Evolutionary conservation across 2,329 filamentous ascomycete genomes (phyloP), one percentile per base, ranked within the genome.

Genomic region (Aspergillus brunneoviolaceus): DNA sequence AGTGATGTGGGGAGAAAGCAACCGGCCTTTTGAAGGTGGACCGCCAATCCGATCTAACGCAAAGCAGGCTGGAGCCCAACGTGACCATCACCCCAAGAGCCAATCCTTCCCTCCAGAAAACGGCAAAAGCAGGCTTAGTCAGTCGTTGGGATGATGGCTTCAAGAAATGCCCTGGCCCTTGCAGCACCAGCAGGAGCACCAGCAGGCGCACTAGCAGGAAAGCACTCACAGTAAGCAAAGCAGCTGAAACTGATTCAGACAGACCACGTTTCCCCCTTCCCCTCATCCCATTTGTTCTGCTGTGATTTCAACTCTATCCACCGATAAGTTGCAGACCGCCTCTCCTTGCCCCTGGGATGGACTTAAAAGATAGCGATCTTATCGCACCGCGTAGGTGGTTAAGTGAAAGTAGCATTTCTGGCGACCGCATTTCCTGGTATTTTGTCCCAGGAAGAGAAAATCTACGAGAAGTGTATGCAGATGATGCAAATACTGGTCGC

Each of bases 11-110:
- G 65, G 67, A 70, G 65, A 67, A 66, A 65, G 60, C 63, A 69
- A 63, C 67, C 70, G 68, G 71, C 74, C 70, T 77, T 77, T 77
- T 77, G 73, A 76, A 76, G 73, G 73, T 73, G 71, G 70, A 73
- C 71, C 71, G 63, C 62, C 58, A 65, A 66, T 65, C 67, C 65
- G 63, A 65, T 68, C 73, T 75, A 76, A 76, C 73, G 67, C 73
- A 72, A 75, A 74, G 67, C 65, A 72, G 73, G 61, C 62, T 70
- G 66, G 72, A 35, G 60, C 58, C 59, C 60, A 77, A 77, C 75
- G 74, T 77, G 75, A 77, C 72, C 64, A 16, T 31, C 29, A 52
- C 53, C 50, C 53, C 29, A 48, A 23, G 50, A 47, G 56, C 61
- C 63, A 68, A 69, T 68, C 55, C 64, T 53, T 31, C 57, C 52